Evolutionary conservation across 495 filamentous ascomycete genomes (phyloP), one percentile per base, ranked within the genome.

Genomic region (Jackrogersella multiformis): DNA sequence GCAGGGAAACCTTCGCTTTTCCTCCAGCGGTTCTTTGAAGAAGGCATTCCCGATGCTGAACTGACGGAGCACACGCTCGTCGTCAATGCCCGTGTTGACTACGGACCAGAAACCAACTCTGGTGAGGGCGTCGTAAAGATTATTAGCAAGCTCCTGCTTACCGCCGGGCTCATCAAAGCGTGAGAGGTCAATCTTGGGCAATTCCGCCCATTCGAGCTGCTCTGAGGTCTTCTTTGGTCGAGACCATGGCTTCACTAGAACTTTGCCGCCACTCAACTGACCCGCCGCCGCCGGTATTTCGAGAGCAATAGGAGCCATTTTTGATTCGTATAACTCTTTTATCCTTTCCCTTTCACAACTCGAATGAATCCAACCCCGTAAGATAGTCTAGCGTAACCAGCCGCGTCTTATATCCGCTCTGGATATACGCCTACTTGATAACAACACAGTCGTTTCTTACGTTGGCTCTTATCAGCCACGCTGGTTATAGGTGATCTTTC

Each of bases 91-190:
- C 1, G 64, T 68, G 54, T 71, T 71, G 39, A 68, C 39, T n/a
- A 71, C 58, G 32, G 69, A 72, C 56, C 74, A 69, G 74, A 78
- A 61, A 66, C 84, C 84, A 35, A 85, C 79, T 42, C 82, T 71
- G 34, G 79, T 78, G 0, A 86, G 79, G 7, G 85, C 85, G 62
- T 88, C 80, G 4, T 84, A 78, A 1, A 88, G 77, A 54, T 84
- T 80, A 13, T 79, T 75, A 0, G 84, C 84, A 10, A 88, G 77
- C 16, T 78, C 61, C 57, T 85, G 71, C 69, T 85, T 85, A 5
- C 83, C 84, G 21, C 81, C 84, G 0, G 80, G 79, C 38, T 81
- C 65, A 24, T 82, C 79, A 56, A 81, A 86, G 9, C 66, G 74
- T 6, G 76, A 76, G 0, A 88, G 76, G 54, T 88, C 85, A 23